Evolutionary conservation across 2,329 filamentous ascomycete species (phyloP), one percentile per base, ranked within the genome.

Genomic region (Colletotrichum orchidophilum): DNA sequence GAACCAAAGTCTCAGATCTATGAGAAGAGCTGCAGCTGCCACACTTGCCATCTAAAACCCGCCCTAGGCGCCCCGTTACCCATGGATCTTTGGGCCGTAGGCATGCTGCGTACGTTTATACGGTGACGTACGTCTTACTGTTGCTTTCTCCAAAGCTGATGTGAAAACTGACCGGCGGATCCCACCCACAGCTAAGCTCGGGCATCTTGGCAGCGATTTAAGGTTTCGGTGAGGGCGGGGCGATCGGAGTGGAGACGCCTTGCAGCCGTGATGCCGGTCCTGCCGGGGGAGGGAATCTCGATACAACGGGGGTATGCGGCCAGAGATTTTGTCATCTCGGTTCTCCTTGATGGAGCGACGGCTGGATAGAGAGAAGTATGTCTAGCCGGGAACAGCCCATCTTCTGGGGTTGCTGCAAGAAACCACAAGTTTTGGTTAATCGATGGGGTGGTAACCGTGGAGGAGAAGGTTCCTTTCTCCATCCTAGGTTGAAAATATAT

Each of bases 41-140:
- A 46, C 18, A 61, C 18, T 66, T 70, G 68, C 52, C 57, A 62
- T 70, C 57, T 27, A 57, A 58, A 58, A 24, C 15, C 13, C 24
- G 24, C 21, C n/a, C 12, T 11, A 31, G 49, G 24, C 18, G 7
- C 31, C 31, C 33, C 21, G 11, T 39, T 11, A 13, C 27, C 3
- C 1, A 29, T 50, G 39, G 13, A 39, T 50, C n/a, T 26, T 24
- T 29, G 50, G 18, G 24, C 39, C 39, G 18, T 18, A 18, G 39
- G 7, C 18, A 46, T 21, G 39, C 39, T 46, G 11, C 18, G 31
- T 29, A 39, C n/a, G 29, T 31, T 42, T 42, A 18, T 33, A 29
- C 5, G 49, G 33, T 52, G 60, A 53, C 60, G 49, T 63, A 63
- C 7, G 15, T 5, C n/a, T n/a, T 13, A 63, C 27, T 29, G n/a